Evolutionary conservation across 2,329 filamentous ascomycete genomes (phyloP), one percentile per base, ranked within the genome.

Genomic region (Orbilia ellipsospora): DNA sequence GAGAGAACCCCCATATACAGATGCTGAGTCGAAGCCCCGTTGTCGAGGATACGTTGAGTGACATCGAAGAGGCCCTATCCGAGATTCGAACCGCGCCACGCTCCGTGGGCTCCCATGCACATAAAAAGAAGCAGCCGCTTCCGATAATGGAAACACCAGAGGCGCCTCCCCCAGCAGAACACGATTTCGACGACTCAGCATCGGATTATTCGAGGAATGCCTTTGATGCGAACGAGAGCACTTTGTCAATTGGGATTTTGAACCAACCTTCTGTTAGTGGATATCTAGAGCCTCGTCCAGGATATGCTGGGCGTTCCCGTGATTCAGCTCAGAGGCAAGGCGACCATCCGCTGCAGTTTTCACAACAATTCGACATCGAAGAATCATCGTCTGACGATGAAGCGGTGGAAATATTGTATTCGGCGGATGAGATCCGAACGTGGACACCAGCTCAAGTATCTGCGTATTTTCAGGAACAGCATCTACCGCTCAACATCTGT

Each of bases 1-100:
- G 45, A 40, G 67, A 70, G 18, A 42, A 65, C 40, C 67, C 67
- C 18, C 59, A 64, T 10, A 50, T 72, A 31, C 60, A 72, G 18
- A 78, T 77, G 67, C 45, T 76, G 13, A 68, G 77, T 48, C 77
- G 79, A 36, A 91, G 89, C 80, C 91, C 92, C 10, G 94, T 97
- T 59, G 91, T 98, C 85, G 93, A 94, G 81, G 94, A 98, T 82
- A 97, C 94, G 0, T 84, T 98, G 61, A 97, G 93, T 80, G 94
- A 98, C 72, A 98, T 98, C 80, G 91, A 98, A 82, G 94, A 98
- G 83, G 94, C 97, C 81, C 97, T 98, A 79, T 97, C 93, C 50
- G 92, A 97, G 81, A 88, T 98, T 51, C 77, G 78, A 36, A 77
- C 76, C 16, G 64, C 62, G 15, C 78, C 77, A 10, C 77, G 77